Base-by-base conservation (phyloP, 2,329 filamentous ascomycete species). In the Aureobasidium sp. region DNA sequence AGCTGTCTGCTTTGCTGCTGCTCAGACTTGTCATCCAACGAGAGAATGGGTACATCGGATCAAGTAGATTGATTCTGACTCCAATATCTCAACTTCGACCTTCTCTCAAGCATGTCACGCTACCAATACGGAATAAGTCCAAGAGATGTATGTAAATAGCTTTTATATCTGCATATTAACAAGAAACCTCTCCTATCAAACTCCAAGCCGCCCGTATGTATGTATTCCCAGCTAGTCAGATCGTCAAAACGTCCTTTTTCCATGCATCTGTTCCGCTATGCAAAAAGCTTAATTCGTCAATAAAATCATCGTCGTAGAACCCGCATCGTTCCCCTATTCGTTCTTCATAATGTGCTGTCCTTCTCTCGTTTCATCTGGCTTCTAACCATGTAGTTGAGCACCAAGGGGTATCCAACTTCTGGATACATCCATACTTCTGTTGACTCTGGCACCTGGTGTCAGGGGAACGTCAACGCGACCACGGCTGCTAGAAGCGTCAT, bases 401-500 rank as follows among this genome's bases (percentile, higher is more conserved):
- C 60, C 60, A 6, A 62, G 34, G 13, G 64, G 64, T 24, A 46
- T 39, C 83, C 82, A 84, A 64, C 80, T 81, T 65, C 84, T 73
- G 63, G 78, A 77, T 64, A 85, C 82, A 71, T 88, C 85, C 82
- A 88, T 84, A 70, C 83, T 86, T 67, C 85, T 76, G 68, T 85
- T 82, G 36, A 86, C 78, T 56, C 84, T 76, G 26, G 82, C 82
- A 26, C 85, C 85, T 2, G 85, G 85, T 0, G 84, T 87, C 20
- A 88, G 75, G 24, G 85, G 84, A 12, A 86, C 77, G 66, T 86
- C 83, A 15, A 81, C 75, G 20, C 79, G 72, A 15, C 74, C 74
- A 13, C 68, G 66, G 29, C 62, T 63, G 41, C 43, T 39, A 12
- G 26, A n/a, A 6, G 55, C 51, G 37, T 79, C 79, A 37, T 82